Conservation (phyloP, 345 rosid genomes). For the Hibiscus trionum region DNA sequence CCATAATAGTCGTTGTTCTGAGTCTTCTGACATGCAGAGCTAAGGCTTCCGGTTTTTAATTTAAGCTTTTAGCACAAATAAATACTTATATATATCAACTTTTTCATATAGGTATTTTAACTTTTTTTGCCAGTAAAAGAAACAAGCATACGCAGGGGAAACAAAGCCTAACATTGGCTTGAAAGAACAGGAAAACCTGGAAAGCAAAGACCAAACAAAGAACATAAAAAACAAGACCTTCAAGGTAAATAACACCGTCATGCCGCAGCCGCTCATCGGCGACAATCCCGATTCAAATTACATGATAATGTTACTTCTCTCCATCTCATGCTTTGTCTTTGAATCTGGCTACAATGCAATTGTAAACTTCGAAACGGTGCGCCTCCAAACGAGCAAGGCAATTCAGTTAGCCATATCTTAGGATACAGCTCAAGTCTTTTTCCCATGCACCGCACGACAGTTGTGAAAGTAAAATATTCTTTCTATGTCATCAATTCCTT, state of each 20-base stretch:
- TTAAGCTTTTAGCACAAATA: no score
- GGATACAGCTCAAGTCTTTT: slow-evolving; percentile 67
- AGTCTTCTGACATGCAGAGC: not conserved
- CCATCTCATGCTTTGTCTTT: not conserved
- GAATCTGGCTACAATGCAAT: slow-evolving; percentile 90
- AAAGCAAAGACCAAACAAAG: no score
- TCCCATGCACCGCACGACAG: slow-evolving; percentile 62
- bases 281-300: not conserved
- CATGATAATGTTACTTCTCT: not conserved
- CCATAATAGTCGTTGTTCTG: not conserved
- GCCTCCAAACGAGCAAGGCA: slow-evolving; percentile 65
- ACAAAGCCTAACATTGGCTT: no score
- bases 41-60: not conserved
- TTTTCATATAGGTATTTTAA: no score
- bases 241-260: no score
- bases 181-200: no score
- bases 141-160: no score
- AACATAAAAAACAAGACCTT: no score
- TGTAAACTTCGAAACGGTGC: slow-evolving; percentile 80
- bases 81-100: no score
- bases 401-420: slow-evolving; percentile 60
- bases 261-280: no score
- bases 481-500: not conserved
- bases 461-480: slow-evolving; percentile 49
- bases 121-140: no score